Percentiles rank a stretch among this genome's conserved stretches.
Evolutionary conservation across 257 asterid species (phyloP).

Genomic region (Cruciata laevipes): DNA sequence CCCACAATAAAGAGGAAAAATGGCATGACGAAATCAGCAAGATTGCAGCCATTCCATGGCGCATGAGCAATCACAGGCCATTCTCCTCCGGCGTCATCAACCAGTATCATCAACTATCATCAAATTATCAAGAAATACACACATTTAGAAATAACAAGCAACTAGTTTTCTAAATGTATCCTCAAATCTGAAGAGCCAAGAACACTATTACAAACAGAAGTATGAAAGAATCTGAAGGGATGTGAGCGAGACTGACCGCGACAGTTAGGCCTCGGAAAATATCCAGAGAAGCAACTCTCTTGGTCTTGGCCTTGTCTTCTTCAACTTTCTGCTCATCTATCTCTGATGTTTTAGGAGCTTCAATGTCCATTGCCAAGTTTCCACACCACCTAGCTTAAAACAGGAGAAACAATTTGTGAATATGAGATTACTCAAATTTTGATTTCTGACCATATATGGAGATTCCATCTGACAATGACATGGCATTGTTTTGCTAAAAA

Average conservation of each 20-base stretch:
- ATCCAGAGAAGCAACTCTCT: slow-evolving; percentile 69
- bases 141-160: not conserved
- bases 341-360: slow-evolving; percentile 22
- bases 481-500: too few species aligned
- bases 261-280: slow-evolving; percentile 77
- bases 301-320: slow-evolving; percentile 19
- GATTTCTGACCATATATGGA: not conserved
- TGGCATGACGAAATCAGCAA: slow-evolving; percentile 90
- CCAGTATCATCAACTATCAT: slow-evolving; percentile 60
- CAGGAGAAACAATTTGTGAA: not conserved
- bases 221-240: not conserved
- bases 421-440: not conserved
- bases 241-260: slow-evolving; percentile 28
- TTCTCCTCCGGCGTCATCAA: slow-evolving; percentile 79
- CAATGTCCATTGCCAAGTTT: slow-evolving; percentile 14
- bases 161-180: not conserved
- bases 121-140: not conserved
- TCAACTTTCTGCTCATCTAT: not conserved
- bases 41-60: slow-evolving; percentile 81
- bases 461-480: not conserved
- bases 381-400: not conserved
- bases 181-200: not conserved
- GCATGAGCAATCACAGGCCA: slow-evolving; percentile 75
- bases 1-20: slow-evolving; percentile 77
- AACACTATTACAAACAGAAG: not conserved